Evolutionary conservation across 2,329 filamentous ascomycete species (phyloP).

Genomic region (Beauveria rudraprayagi): DNA sequence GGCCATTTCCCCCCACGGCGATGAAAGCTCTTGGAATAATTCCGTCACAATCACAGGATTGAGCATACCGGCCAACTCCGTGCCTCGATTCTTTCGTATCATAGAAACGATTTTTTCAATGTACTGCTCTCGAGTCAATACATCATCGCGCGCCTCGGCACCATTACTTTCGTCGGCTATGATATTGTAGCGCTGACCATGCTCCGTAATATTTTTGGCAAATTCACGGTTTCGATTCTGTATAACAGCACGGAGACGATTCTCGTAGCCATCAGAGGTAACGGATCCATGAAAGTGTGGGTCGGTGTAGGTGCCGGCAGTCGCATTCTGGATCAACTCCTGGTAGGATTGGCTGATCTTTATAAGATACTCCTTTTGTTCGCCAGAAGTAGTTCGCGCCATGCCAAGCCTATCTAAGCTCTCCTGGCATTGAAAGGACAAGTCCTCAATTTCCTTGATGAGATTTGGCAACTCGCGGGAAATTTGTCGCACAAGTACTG

Average conservation of each 20-base stretch:
- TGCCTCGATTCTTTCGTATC: too few relatives aligned
- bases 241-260: slow-evolving; percentile 45
- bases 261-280: too few relatives aligned
- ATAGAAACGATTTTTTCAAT: too few relatives aligned
- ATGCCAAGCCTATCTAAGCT: slow-evolving; percentile 40
- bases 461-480: slow-evolving; percentile 35
- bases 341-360: slow-evolving; percentile 28
- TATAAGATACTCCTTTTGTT: slow-evolving; percentile 42
- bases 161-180: slow-evolving; percentile 1
- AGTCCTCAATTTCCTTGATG: slow-evolving; percentile 32
- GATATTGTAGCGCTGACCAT: slow-evolving; percentile 34
- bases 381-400: slow-evolving; percentile 32
- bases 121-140: too few relatives aligned
- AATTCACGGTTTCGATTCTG: slow-evolving; percentile 44
- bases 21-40: too few relatives aligned
- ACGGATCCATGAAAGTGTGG: too few relatives aligned
- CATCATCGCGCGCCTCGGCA: not conserved
- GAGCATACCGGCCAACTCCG: too few relatives aligned
- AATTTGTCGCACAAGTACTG: slow-evolving; percentile 42
- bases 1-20: too few relatives aligned
- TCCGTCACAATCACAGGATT: too few relatives aligned
- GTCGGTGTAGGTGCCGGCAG: too few relatives aligned
- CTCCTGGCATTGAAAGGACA: slow-evolving; percentile 25
- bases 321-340: too few relatives aligned
- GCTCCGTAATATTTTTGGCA: slow-evolving; percentile 29